A percentile compares a stretch with the other conserved stretches of the same genome.
phyloP scores from a whole-genome alignment of 2,329 filamentous ascomycete species.

The Huntiella decipiens region DNA sequence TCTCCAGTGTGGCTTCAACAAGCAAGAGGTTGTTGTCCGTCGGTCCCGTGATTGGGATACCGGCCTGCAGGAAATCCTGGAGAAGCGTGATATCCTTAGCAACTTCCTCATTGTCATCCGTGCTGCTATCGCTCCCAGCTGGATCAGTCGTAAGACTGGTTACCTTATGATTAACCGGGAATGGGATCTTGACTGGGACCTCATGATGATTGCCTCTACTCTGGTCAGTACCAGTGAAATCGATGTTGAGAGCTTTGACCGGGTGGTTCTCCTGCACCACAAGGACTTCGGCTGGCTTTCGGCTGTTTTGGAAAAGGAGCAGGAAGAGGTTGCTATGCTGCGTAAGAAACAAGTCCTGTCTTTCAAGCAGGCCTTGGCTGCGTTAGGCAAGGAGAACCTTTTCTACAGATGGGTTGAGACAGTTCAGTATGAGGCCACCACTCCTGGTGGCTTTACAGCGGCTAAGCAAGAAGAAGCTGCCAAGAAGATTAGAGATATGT shows the following conservation, averaged over 20 bases:
- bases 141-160: conserved; percentile 61
- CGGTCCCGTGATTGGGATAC: conserved; percentile 56
- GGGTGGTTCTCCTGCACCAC: conserved; percentile 49
- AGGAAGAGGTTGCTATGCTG: conserved; percentile 46
- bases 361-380: conserved; percentile 58
- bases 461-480: conserved; percentile 57
- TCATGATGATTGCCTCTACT: conserved; percentile 55
- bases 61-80: conserved; percentile 34
- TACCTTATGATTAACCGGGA: conserved; percentile 69
- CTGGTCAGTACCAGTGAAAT: conserved; percentile 43
- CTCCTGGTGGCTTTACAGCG: conserved; percentile 57
- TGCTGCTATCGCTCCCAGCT: conserved; percentile 47
- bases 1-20: conserved; percentile 53
- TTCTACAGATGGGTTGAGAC: conserved; percentile 91
- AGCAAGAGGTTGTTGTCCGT: conserved; percentile 64
- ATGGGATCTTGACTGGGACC: conserved; percentile 74
- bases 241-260: conserved; percentile 46
- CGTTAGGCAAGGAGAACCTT: conserved; percentile 66
- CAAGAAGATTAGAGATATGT: conserved; percentile 55
- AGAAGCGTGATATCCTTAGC: conserved; percentile 20
- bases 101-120: conserved; percentile 43
- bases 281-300: conserved; percentile 47
- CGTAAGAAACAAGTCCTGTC: conserved; percentile 55
- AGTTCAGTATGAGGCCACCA: conserved; percentile 68
- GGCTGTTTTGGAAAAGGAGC: conserved; percentile 25